Evolutionary conservation across 108 stramenopile genomes (phyloP), one percentile per base, ranked within the genome.

Genomic region (Nitzschia sp.): DNA sequence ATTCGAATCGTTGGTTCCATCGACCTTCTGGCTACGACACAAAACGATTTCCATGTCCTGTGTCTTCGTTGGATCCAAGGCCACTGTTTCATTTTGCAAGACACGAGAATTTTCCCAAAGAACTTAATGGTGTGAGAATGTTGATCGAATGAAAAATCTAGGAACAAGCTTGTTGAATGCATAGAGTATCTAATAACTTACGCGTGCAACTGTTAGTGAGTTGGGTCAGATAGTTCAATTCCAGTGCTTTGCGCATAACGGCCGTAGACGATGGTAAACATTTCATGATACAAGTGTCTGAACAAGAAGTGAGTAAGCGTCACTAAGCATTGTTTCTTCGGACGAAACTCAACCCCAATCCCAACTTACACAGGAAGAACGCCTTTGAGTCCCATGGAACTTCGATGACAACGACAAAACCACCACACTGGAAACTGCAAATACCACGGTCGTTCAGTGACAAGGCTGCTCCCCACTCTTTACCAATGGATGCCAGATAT

Each of bases 311-410:
- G n/a, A n/a, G n/a, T n/a, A n/a, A n/a, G n/a, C n/a, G n/a, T n/a
- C n/a, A n/a, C n/a, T n/a, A n/a, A n/a, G n/a, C n/a, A n/a, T n/a
- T n/a, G n/a, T n/a, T n/a, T n/a, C n/a, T n/a, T n/a, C n/a, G n/a
- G n/a, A n/a, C n/a, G n/a, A n/a, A n/a, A n/a, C n/a, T n/a, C n/a
- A n/a, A n/a, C n/a, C n/a, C n/a, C n/a, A n/a, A n/a, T n/a, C n/a
- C n/a, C n/a, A n/a, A n/a, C n/a, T n/a, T n/a, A n/a, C n/a, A 70
- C 58, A 59, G 25, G 26, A 70, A 45, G 58, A 70, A 70, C 19
- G 36, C n/a, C 2, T 59, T 57, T 11, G 58, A 58, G 1, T 41
- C 45, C 30, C 29, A 27, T 25, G 57, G 38, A 1, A 45, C 48
- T 8, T 59, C 47, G 1, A 52, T 36, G 22, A 38, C 27, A 1